These are phyloP conservation scores for Talaromyces adpressus DNA, from an alignment of 495 filamentous ascomycete genomes.

Conservation along the genomic window DNA sequence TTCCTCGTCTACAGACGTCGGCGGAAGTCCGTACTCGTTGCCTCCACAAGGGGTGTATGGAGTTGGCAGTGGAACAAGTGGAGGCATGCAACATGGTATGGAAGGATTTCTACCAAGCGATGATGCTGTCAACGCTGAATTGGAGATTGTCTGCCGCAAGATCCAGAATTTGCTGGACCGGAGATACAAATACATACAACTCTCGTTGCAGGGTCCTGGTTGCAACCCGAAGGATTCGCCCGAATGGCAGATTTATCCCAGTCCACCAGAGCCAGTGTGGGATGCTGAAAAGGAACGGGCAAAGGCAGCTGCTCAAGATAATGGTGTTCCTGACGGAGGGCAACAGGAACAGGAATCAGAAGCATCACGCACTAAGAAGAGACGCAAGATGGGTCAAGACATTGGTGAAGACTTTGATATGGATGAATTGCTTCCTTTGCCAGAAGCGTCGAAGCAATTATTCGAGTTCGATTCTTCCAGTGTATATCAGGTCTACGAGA, in stretches of 20 bases:
- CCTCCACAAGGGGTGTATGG: slow-evolving; percentile 43
- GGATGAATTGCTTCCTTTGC: slow-evolving; percentile 64
- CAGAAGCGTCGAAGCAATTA: slow-evolving; percentile 55
- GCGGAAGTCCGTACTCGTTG: slow-evolving; percentile 19
- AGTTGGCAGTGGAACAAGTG: slow-evolving; percentile 42
- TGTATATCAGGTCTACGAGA: slow-evolving; percentile 80
- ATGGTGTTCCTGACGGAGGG: not conserved
- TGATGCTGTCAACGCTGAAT: slow-evolving; percentile 68
- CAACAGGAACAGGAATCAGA: slow-evolving; percentile 10
- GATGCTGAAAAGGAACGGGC: slow-evolving; percentile 54
- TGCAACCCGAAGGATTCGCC: slow-evolving; percentile 85
- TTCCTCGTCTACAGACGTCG: not conserved
- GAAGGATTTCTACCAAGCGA: slow-evolving; percentile 49
- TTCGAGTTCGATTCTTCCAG: slow-evolving; percentile 76
- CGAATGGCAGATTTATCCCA: slow-evolving; percentile 83
- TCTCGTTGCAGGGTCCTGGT: slow-evolving; percentile 73
- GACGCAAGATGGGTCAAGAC: slow-evolving; percentile 80
- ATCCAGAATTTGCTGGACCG: slow-evolving; percentile 76
- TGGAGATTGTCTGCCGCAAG: slow-evolving; percentile 78
- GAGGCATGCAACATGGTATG: slow-evolving; percentile 27
- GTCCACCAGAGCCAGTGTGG: slow-evolving; percentile 87
- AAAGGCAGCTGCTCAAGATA: slow-evolving; percentile 9
- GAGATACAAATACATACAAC: slow-evolving; percentile 78
- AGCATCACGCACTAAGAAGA: slow-evolving; percentile 32
- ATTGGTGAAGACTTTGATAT: slow-evolving; percentile 90